These are phyloP conservation scores for Uronychia binucleata DNA, from an alignment of 73 alveolate genomes.

Conservation along the genomic window DNA sequence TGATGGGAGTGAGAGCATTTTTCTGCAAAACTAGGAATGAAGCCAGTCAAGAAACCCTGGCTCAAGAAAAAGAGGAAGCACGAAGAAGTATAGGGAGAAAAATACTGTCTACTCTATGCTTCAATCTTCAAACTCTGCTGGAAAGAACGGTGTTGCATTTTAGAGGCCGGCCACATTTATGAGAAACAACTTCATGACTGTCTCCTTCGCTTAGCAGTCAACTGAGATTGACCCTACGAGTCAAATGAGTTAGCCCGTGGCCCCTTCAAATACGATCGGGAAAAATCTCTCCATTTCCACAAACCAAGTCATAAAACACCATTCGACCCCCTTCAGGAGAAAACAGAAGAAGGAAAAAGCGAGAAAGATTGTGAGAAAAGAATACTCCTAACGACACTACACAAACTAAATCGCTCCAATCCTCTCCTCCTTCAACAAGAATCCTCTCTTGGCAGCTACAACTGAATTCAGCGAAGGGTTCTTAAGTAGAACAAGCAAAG, in stretches of 20 bases:
- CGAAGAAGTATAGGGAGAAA: neutral
- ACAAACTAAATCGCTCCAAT: neutral
- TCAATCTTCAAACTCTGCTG: too few species aligned
- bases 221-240: neutral
- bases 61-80: neutral
- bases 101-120: too few species aligned
- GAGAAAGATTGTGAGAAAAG: neutral
- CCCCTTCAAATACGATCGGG: neutral
- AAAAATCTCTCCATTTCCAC: neutral
- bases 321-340: neutral
- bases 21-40: neutral
- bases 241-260: neutral
- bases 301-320: too few species aligned
- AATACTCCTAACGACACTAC: neutral
- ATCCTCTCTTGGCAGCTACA: neutral
- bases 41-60: neutral
- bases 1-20: neutral
- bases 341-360: neutral
- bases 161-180: neutral
- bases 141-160: neutral
- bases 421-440: neutral
- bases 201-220: too few species aligned
- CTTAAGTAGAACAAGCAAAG: neutral
- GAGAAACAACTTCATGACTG: neutral
- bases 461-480: neutral